These are phyloP conservation scores for Mariannaea elegans DNA, from an alignment of 2,329 filamentous ascomycete species.

Conservation along the genomic window DNA sequence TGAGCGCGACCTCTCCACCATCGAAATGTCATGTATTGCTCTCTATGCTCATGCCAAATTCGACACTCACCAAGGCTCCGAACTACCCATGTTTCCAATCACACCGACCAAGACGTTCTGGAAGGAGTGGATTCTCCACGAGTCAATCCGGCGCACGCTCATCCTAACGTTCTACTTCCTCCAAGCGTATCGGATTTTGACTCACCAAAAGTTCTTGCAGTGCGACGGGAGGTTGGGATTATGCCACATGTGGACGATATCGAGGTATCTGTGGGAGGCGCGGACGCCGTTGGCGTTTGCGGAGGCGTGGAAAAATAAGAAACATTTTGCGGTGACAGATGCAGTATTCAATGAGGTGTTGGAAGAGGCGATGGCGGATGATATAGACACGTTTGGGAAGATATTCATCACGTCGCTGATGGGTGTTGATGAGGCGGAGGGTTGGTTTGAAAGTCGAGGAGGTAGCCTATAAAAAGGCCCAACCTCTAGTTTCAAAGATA, in stretches of 20 bases:
- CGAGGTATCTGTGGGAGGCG: constrained; percentile 50
- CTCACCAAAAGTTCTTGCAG: constrained; percentile 33
- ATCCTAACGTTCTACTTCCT: constrained; percentile 58
- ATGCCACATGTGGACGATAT: constrained; percentile 51
- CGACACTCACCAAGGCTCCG: constrained; percentile 29
- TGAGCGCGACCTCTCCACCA: constrained; percentile 44
- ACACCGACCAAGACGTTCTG: constrained; percentile 56
- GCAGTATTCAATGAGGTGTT: constrained; percentile 39
- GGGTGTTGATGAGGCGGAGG: constrained; percentile 45
- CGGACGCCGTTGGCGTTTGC: constrained; percentile 48
- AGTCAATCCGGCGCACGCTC: constrained; percentile 62
- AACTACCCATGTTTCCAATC: constrained; percentile 47
- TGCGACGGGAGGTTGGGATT: constrained; percentile 44
- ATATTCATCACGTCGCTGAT: constrained; percentile 45
- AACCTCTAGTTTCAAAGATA: no score
- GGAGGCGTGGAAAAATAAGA: constrained; percentile 47
- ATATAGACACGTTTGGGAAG: constrained; percentile 54
- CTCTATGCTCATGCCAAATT: constrained; percentile 47
- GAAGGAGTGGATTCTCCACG: constrained; percentile 61
- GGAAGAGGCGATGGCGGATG: constrained; percentile 49
- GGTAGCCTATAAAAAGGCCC: constrained; percentile 11
- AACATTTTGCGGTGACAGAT: constrained; percentile 48
- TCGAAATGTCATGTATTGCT: constrained; percentile 46
- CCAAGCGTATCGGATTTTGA: constrained; percentile 48
- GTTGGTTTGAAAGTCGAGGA: constrained; percentile 44